These are phyloP conservation scores for Bolboschoenus planiculmis DNA, from an alignment of 176 grass and related monocot species.

Conservation along the genomic window DNA sequence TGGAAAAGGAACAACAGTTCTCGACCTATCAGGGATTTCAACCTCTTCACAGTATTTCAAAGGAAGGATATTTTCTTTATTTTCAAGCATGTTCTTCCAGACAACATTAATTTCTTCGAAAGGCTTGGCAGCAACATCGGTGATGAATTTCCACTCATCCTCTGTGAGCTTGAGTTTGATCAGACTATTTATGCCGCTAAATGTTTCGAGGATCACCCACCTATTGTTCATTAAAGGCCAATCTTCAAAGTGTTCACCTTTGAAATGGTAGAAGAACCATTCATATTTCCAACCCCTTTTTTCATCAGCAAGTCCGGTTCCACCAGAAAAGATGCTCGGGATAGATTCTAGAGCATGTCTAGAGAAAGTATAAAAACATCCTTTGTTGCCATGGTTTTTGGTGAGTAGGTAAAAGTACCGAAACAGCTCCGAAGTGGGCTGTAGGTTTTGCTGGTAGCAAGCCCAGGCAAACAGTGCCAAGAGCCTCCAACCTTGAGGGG, in stretches of 20 bases:
- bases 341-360: neutral
- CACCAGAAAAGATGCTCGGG: neutral
- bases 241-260: neutral
- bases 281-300: neutral
- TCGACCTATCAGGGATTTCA: neutral
- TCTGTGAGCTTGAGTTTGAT: neutral
- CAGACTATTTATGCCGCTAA: neutral
- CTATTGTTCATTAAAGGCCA: neutral
- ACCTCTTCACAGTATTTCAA: neutral
- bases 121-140: neutral
- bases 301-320: neutral
- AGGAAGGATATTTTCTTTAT: neutral
- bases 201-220: neutral
- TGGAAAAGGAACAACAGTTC: neutral
- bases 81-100: neutral
- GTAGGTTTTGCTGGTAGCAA: neutral
- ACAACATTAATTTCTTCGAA: neutral
- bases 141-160: neutral
- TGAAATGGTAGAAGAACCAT: neutral
- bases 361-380: neutral
- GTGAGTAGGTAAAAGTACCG: neutral
- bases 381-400: neutral
- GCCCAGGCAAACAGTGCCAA: neutral
- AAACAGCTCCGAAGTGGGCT: neutral
- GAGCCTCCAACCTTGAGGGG: neutral